Evolutionary conservation across 2,329 filamentous ascomycete genomes (phyloP), one percentile per base, ranked within the genome.

Genomic region (Sporothrix schenckii): DNA sequence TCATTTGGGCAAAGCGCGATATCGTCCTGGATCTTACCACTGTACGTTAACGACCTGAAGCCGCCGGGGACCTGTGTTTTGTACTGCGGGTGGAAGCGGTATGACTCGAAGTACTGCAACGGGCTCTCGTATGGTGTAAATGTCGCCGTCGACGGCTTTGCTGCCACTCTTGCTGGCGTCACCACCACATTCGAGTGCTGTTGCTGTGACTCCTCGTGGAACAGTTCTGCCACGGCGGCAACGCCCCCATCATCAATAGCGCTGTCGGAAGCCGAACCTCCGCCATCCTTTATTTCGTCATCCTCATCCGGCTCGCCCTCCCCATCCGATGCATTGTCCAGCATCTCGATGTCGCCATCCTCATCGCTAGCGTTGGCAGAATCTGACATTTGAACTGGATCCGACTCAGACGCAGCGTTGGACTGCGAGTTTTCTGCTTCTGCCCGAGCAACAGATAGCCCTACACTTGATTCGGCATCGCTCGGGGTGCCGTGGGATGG

Each of bases 21-120:
- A 72, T 88, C 84, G 30, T 89, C 85, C 78, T 97, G 89, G 80
- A 99, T 97, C 75, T 89, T 90, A 80, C 97, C 92, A 81, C 92
- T 97, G 82, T 94, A 98, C 56, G 94, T 98, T 83, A 96, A 85
- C 74, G 95, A 98, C 77, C 91, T 90, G 77, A 93, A 90, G 56
- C 94, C 94, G 73, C 90, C 91, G 70, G 87, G 79, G 70, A 97
- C 89, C 70, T 87, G 83, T 66, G 90, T 80, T 74, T 84, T 83
- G 80, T 89, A 98, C 67, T 87, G 84, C 44, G 92, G 92, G 78
- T 98, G 94, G 78, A 94, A 97, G 75, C 94, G 92, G 81, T 92
- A 99, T 50, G 92, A 91, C 79, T 89, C 92, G 80, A 98, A 97
- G 75, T 87, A 87, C 75, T 87, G 88, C 72, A 99, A 84, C 44